Evolutionary conservation across 306 rosid species (phyloP), one percentile per base, ranked within the genome.

Genomic region (Citrullus amarus): DNA sequence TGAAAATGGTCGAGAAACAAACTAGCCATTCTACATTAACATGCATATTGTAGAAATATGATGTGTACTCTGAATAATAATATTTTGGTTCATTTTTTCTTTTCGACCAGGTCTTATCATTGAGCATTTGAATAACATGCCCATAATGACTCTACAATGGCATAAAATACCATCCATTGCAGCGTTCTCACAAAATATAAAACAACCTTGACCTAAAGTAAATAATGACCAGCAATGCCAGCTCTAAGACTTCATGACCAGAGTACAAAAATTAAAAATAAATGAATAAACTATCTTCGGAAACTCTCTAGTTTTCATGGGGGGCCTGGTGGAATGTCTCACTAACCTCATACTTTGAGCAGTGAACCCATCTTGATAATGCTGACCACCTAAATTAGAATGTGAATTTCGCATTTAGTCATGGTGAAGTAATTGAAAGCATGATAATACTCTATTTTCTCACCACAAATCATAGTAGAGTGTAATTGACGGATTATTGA

Each of bases 281-380:
- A 25, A 25, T 25, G 28, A 25, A 25, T 1, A 25, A 25, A 25
- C 28, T 25, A 25, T 25, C 28, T 25, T 25, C 28, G 1, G 28
- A 25, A 25, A 25, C 28, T 25, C 28, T 25, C 28, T 25, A 25
- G 28, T 25, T 25, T 25, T 25, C 28, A 25, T 25, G 48, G 71
- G 6, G 18, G 51, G 43, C 14, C 28, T 25, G 77, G 77, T 5
- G 58, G 12, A 22, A 48, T 18, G 17, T 54, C 68, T 38, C 30
- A 82, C 92, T 78, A 55, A 89, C 97, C 98, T 93, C 98, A 84
- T 78, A 91, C 82, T 93, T 91, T 43, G 98, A 92, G 86, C 98
- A 93, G 83, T 91, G 90, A 80, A 86, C 93, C 98, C 91, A 91
- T 87, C 98, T 89, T 84, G 97, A 84, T 79, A 93, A 51, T 61